Evolutionary conservation across 2,329 filamentous ascomycete genomes (phyloP), one percentile per base, ranked within the genome.

Genomic region (Calonectria honghensis): DNA sequence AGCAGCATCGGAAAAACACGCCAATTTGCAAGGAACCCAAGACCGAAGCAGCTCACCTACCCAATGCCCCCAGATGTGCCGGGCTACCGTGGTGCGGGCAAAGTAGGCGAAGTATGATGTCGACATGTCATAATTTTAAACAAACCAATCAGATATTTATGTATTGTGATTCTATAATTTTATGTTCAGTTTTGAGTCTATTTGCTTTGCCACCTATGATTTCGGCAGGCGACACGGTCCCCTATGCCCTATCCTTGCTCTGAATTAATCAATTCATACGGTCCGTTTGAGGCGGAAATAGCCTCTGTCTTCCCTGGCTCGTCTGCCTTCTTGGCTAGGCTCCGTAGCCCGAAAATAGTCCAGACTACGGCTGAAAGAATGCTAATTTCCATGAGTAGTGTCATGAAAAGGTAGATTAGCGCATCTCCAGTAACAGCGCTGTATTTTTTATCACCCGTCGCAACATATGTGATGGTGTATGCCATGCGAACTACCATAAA

Each of bases 401-500:
- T 41, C 57, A 63, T 63, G 7, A 63, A 63, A 3, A 41, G 35
- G 37, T 63, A 63, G 20, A 63, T 18, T 6, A 63, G n/a, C 13
- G n/a, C 57, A n/a, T 27, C 37, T 6, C 57, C 57, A 3, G 14
- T 27, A 5, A 63, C 57, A 9, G 57, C 57, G 9, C 57, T 63
- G 57, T 63, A 63, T 20, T 41, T 63, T 16, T 63, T 37, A 24
- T 63, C 24, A 6, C 57, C 57, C 27, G 57, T 29, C 11, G 57
- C 35, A 5, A 63, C 57, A 24, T 63, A 63, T 7, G 57, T 63
- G 13, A 63, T 63, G 13, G 24, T 41, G 27, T 63, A 63, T 5
- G 57, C 57, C 57, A 63, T 63, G 57, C 57, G 57, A 41, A 63
- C 57, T 13, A 41, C 24, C 57, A 63, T 63, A 16, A 63, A 63